These are phyloP conservation scores for Prinsepia uniflora DNA, from an alignment of 306 rosid genomes.

Conservation along the genomic window DNA sequence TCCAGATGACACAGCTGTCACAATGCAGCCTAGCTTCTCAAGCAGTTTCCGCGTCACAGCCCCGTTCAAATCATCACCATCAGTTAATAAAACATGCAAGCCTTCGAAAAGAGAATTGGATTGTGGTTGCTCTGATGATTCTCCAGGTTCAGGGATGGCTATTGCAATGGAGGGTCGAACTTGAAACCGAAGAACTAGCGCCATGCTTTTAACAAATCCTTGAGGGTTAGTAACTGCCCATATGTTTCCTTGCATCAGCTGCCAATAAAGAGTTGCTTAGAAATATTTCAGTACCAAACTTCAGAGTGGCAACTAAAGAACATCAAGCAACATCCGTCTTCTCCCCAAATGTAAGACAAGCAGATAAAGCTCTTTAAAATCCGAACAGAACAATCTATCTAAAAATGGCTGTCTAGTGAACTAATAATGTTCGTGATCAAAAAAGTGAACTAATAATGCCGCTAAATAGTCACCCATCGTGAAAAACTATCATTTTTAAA, in stretches of 20 bases:
- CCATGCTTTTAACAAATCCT: constrained; percentile 85
- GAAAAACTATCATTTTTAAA: background rate
- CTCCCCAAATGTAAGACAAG: constrained; percentile 7
- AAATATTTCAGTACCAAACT: background rate
- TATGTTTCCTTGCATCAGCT: constrained; percentile 98
- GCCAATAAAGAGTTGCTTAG: constrained; percentile 28
- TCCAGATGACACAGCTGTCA: constrained; percentile 74
- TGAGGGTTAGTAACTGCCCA: constrained; percentile 65
- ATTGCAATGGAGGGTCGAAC: constrained; percentile 61
- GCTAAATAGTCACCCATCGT: background rate
- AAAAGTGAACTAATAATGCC: background rate
- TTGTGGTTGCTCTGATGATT: constrained; percentile 48
- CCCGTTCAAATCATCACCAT: constrained; percentile 84
- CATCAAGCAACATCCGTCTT: background rate
- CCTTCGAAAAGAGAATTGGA: constrained; percentile 73
- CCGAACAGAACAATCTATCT: background rate
- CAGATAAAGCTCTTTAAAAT: background rate
- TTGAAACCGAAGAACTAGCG: constrained; percentile 82
- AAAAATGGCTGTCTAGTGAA: background rate
- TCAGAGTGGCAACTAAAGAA: background rate
- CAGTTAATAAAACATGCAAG: constrained; percentile 73
- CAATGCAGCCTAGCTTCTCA: constrained; percentile 82
- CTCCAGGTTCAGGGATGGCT: constrained; percentile 79
- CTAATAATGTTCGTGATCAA: too few species aligned
- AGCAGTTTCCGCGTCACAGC: constrained; percentile 80